These are phyloP conservation scores for Vaccinium macrocarpon DNA, from an alignment of 148 eudicot species.

Conservation along the genomic window DNA sequence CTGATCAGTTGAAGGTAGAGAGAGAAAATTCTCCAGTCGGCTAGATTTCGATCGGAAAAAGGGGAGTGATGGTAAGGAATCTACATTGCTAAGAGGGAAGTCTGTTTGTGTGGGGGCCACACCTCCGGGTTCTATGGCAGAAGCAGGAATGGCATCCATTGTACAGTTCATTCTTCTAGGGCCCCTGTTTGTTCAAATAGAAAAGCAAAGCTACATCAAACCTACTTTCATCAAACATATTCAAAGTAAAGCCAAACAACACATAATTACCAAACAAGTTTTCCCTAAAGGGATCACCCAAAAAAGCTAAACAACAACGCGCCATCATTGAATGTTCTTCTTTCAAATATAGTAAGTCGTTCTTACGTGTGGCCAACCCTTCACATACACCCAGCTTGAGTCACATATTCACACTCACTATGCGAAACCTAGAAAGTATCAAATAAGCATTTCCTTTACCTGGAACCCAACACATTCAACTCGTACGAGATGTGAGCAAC, in stretches of 20 bases:
- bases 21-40: neutral
- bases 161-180: slow-evolving; percentile 28
- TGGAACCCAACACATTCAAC: slow-evolving; percentile 23
- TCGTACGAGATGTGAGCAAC: slow-evolving; percentile 25
- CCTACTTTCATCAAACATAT: neutral
- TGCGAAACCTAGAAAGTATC: neutral
- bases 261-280: neutral
- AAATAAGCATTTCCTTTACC: slow-evolving; percentile 7
- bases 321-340: neutral
- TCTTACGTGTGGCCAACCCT: neutral
- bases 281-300: neutral
- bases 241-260: neutral
- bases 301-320: neutral
- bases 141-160: slow-evolving; percentile 25
- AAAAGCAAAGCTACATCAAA: neutral
- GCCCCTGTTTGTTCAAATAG: slow-evolving; percentile 22
- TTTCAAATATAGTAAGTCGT: neutral
- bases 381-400: neutral
- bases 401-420: neutral
- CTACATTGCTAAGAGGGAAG: slow-evolving; percentile 15
- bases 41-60: slow-evolving; percentile 20
- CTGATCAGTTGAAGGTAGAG: slow-evolving; percentile 6
- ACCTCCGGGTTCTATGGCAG: slow-evolving; percentile 22
- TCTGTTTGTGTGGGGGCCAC: slow-evolving; percentile 28
- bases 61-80: slow-evolving; percentile 17